Evolutionary conservation across 352 stramenopile species (phyloP).

Genomic region (Phytophthora europaea): DNA sequence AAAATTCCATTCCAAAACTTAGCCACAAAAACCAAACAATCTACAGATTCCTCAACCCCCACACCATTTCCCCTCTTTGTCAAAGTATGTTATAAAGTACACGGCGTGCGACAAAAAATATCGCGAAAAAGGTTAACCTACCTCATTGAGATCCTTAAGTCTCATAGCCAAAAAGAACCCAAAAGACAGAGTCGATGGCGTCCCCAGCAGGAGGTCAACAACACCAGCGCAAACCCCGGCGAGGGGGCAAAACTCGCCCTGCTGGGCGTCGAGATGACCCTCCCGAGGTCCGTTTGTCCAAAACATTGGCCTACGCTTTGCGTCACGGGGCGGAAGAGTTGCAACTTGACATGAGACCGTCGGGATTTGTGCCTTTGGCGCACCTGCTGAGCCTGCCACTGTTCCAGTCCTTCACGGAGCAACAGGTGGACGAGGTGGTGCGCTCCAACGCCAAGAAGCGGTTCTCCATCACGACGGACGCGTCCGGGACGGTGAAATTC

Average conservation of each 20-base stretch:
- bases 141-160: not conserved
- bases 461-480: conserved; percentile 74
- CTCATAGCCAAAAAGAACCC: not conserved
- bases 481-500: conserved; percentile 45
- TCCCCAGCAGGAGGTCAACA: conserved; percentile 5
- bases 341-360: conserved; percentile 72
- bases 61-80: not conserved
- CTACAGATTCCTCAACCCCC: not conserved
- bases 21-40: not conserved
- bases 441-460: conserved; percentile 79
- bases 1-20: not conserved
- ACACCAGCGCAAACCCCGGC: conserved; percentile 17
- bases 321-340: conserved; percentile 80
- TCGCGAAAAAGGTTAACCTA: too few relatives aligned
- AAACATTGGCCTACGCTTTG: conserved; percentile 80
- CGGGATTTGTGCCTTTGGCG: conserved; percentile 68
- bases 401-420: conserved; percentile 60
- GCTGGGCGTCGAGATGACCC: conserved; percentile 46
- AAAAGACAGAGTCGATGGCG: conserved; percentile 20
- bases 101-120: not conserved
- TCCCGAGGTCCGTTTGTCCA: conserved; percentile 77
- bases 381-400: conserved; percentile 64
- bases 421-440: conserved; percentile 76
- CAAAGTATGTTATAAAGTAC: not conserved
- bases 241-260: conserved; percentile 31